Evolutionary conservation across 2,329 filamentous ascomycete genomes (phyloP).

Genomic region (Arthrobotrys musiformis): DNA sequence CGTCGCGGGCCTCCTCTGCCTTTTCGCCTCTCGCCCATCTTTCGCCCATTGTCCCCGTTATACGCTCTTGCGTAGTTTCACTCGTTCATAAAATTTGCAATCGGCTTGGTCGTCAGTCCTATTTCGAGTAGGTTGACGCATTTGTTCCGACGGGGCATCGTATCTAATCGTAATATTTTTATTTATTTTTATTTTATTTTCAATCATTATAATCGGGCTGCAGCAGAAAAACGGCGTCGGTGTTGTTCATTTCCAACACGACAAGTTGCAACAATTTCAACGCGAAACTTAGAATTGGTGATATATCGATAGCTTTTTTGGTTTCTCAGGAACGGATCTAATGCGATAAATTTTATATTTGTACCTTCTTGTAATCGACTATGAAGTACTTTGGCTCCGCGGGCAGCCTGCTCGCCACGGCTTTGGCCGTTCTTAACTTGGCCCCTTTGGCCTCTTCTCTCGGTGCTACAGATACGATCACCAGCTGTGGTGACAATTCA

Average conservation of each 20-base stretch:
- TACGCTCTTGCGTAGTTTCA: constrained; percentile 55
- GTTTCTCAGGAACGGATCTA: constrained; percentile 18
- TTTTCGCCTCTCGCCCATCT: constrained; percentile 48
- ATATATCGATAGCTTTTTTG: constrained; percentile 10
- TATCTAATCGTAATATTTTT: constrained; percentile 44
- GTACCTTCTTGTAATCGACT: constrained; percentile 41
- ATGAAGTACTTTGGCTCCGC: constrained; percentile 52
- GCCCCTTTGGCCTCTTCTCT: constrained; percentile 31
- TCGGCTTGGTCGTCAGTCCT: constrained; percentile 34
- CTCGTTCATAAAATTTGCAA: constrained; percentile 47
- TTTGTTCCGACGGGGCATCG: constrained; percentile 27
- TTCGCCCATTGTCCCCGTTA: constrained; percentile 49
- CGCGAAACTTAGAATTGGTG: constrained; percentile 8
- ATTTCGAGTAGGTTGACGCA: constrained; percentile 35
- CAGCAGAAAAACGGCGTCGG: constrained; percentile 13
- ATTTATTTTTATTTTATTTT: no score
- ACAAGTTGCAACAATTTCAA: constrained; percentile 44
- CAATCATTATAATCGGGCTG: neutral
- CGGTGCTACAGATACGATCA: constrained; percentile 68
- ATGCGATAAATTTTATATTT: constrained; percentile 29
- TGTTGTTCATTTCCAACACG: constrained; percentile 27
- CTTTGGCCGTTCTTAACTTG: constrained; percentile 37
- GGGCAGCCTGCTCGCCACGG: constrained; percentile 37
- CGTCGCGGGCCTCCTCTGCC: constrained; percentile 22
- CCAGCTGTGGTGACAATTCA: constrained; percentile 71